Conservation (phyloP, 2,329 filamentous ascomycete species). For the Diplodia seriata region DNA sequence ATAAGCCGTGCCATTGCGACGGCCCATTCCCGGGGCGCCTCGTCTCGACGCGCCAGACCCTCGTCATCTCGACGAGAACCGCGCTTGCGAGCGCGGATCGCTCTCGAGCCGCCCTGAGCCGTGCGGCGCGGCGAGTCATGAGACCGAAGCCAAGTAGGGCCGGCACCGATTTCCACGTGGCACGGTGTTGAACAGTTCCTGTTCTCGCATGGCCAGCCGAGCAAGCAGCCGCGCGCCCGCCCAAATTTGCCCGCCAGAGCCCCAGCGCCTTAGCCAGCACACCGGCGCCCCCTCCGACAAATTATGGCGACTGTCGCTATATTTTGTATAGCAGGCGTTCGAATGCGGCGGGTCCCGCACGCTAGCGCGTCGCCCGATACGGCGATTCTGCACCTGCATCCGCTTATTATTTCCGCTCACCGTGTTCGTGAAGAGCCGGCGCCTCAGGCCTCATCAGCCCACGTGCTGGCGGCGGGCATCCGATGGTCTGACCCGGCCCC, state of each 20-base stretch:
- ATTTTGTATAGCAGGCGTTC: neutral
- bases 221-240: neutral
- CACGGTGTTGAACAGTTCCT: conserved; percentile 3
- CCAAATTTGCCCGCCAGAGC: conserved; percentile 10
- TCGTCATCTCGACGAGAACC: conserved; percentile 10
- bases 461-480: conserved; percentile 4
- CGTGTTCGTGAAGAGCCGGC: conserved; percentile 16
- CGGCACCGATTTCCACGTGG: conserved; percentile 15
- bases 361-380: conserved; percentile 18
- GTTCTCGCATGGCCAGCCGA: conserved; percentile 2
- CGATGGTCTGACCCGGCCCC: conserved; percentile 20
- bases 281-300: conserved; percentile 19
- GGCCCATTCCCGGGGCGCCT: conserved; percentile 24
- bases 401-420: conserved; percentile 25
- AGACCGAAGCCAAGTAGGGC: conserved; percentile 15
- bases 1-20: conserved; percentile 12
- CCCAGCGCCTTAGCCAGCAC: conserved; percentile 4
- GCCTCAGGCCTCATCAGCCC: conserved; percentile 23
- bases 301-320: neutral
- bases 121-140: conserved; percentile 25
- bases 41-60: conserved; percentile 17
- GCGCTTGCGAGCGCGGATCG: conserved; percentile 24
- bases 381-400: conserved; percentile 22
- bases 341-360: conserved; percentile 19
- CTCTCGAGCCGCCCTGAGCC: conserved; percentile 24